Evolutionary conservation across 2,329 filamentous ascomycete species (phyloP), one percentile per base, ranked within the genome.

Genomic region (Colletotrichum tamarilloi): DNA sequence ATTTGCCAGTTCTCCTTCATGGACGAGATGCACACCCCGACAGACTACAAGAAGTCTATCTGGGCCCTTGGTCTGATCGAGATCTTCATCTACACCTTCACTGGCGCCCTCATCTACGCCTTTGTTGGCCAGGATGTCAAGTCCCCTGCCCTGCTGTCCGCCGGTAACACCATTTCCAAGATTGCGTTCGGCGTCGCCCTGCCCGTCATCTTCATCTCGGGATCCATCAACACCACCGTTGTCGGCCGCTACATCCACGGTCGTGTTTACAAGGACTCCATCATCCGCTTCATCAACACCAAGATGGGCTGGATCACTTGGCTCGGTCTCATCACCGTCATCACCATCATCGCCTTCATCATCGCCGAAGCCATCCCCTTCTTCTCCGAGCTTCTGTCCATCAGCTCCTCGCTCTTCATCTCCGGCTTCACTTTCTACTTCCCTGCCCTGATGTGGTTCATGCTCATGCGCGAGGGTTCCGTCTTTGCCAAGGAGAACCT

Each of bases 151-250:
- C 86, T 95, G 8, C 88, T 92, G 6, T 92, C 91, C 0, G 90
- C 92, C 11, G 87, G 89, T 1, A 81, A 83, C 2, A 76, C 87
- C 0, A 81, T 94, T 28, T 88, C 89, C 62, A 93, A 93, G 79
- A 82, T 94, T 7, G 92, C 92, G 2, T 95, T 92, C 77, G 92
- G 92, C 32, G 81, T 94, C 74, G 92, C 92, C 0, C 84, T 93
- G 4, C 92, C 92, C 16, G 94, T 92, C 67, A 94, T 95, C 79
- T 87, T 94, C 77, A 91, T 95, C 74, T 92, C 92, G 0, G 93
- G 92, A 62, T 92, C 93, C 22, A 92, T 94, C 80, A 92, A 93
- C 82, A 86, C 84, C 46, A 86, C 84, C 1, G 85, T 87, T 12
- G 81, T 85, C 35, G 82, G 79, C 4, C 84, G 85, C 24, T 87